phyloP scores from a whole-genome alignment of 805 yeast species.

The Kodamaea kakaduensis region DNA sequence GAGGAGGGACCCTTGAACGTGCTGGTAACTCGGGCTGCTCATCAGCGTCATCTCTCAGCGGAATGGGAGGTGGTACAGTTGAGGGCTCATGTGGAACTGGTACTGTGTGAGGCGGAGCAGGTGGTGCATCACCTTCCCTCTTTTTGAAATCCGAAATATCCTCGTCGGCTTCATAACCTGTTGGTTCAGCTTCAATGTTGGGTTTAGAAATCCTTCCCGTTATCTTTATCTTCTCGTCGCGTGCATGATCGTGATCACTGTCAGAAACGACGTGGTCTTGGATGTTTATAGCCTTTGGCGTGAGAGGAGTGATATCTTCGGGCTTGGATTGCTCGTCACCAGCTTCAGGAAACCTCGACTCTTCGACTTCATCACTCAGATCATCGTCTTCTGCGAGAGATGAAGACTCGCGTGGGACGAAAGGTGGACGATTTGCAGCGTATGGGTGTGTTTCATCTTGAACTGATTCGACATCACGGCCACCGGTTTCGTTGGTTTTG shows the following conservation, averaged over 20 bases:
- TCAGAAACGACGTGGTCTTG: conserved; percentile 11
- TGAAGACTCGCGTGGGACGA: conserved; percentile 8
- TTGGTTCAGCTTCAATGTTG: conserved; percentile 26
- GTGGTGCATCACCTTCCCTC: conserved; percentile 1
- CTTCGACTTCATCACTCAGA: conserved; percentile 15
- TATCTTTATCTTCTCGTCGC: conserved; percentile 14
- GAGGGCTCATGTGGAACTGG: conserved; percentile 1
- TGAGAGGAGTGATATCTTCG: conserved; percentile 8
- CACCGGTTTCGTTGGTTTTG: conserved; percentile 4
- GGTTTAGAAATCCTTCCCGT: conserved; percentile 10
- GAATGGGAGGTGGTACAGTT: not conserved
- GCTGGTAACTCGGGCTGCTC: conserved; percentile 4
- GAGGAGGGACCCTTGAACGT: conserved; percentile 10
- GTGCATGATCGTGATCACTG: conserved; percentile 10
- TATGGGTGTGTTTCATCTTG: not conserved
- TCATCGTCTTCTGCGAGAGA: conserved; percentile 24
- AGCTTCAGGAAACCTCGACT: conserved; percentile 12
- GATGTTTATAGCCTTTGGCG: conserved; percentile 6
- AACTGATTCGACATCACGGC: not conserved
- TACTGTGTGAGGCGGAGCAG: conserved; percentile 3
- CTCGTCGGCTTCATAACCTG: conserved; percentile 74
- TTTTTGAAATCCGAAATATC: conserved; percentile 31
- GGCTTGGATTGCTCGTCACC: conserved; percentile 9
- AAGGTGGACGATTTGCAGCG: not conserved
- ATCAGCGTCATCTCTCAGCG: not conserved